Evolutionary conservation across 2,329 filamentous ascomycete genomes (phyloP), one percentile per base, ranked within the genome.

Genomic region (Pestalotiopsis sp.): DNA sequence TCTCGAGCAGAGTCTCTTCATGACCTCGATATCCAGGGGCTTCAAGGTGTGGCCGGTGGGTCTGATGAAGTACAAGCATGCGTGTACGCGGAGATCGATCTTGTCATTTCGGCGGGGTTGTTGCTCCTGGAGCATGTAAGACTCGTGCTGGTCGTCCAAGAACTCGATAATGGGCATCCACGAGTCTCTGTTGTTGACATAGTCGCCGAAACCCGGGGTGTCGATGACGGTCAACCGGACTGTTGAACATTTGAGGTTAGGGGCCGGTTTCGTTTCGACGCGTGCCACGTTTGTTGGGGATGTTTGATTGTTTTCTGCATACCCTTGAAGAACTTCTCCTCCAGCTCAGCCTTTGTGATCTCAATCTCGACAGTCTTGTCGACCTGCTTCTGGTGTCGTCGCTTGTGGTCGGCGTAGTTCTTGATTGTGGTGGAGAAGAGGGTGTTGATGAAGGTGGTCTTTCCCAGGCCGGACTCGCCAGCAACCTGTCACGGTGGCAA

Each of bases 321-420:
- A 98, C 95, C 95, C 90, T 99, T 99, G 92, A 99, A 99, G 89
- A 99, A 99, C 88, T 99, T 99, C 92, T 99, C 96, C 86, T 99
- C 96, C 73, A 99, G 87, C 87, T 99, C 96, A 70, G 96, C 96
- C 90, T 99, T 99, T 83, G 96, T 99, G 81, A 99, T 99, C 84
- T 99, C 96, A 77, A 99, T 99, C 87, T 99, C 97, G 74, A 99
- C 96, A 12, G 96, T 99, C 90, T 98, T 98, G 87, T 99, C 96
- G 76, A 98, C 90, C 87, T 99, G 96, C 91, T 99, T 99, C 85
- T 96, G 94, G 84, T 99, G 96, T 80, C 96, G 94, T 84, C 94
- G 93, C 89, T 97, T 97, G 90, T 99, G 95, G 84, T 99, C 96
- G 89, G 96, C 96, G 84, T 99, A 99, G 90, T 98, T 99, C 90